Conservation (phyloP, 768 basidiomycete genomes). For the Kwoniella dendrophila region DNA sequence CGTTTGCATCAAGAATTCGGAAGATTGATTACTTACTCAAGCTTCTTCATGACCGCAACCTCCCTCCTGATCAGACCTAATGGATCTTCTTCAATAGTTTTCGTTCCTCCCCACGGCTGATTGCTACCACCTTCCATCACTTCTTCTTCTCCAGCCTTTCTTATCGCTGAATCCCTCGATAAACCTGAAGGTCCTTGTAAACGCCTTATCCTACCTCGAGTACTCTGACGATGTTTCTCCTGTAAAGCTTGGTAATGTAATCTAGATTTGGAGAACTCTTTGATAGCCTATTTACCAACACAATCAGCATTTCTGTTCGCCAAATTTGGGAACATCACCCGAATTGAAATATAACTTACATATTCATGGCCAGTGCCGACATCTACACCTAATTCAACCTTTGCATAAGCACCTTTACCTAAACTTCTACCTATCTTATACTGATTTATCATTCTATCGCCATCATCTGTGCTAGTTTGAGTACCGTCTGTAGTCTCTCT, state of each 20-base stretch:
- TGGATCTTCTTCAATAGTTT: slow-evolving; percentile 45
- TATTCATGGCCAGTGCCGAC: slow-evolving; percentile 54
- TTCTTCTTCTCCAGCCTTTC: slow-evolving; percentile 11
- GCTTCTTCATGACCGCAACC: slow-evolving; percentile 57
- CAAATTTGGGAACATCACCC: not conserved
- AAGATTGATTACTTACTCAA: slow-evolving; percentile 48
- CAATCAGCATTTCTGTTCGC: not conserved
- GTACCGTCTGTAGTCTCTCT: slow-evolving; percentile 50
- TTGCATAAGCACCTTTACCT: slow-evolving; percentile 55
- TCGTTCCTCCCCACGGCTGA: slow-evolving; percentile 30
- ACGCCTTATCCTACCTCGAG: slow-evolving; percentile 21
- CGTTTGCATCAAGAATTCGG: not conserved
- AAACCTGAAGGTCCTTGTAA: slow-evolving; percentile 4
- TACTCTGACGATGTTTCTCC: slow-evolving; percentile 43
- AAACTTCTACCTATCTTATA: slow-evolving; percentile 51
- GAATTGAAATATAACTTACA: slow-evolving; percentile 35
- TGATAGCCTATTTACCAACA: slow-evolving; percentile 47
- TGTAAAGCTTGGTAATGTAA: slow-evolving; percentile 47
- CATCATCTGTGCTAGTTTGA: slow-evolving; percentile 47
- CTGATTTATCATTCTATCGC: slow-evolving; percentile 52
- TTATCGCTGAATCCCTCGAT: not conserved
- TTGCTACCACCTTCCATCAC: not conserved
- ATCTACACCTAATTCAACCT: slow-evolving; percentile 55
- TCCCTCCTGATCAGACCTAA: slow-evolving; percentile 53
- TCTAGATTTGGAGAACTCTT: slow-evolving; percentile 56